phyloP scores from a whole-genome alignment of 495 filamentous ascomycete genomes.

The Daldinia loculata region DNA sequence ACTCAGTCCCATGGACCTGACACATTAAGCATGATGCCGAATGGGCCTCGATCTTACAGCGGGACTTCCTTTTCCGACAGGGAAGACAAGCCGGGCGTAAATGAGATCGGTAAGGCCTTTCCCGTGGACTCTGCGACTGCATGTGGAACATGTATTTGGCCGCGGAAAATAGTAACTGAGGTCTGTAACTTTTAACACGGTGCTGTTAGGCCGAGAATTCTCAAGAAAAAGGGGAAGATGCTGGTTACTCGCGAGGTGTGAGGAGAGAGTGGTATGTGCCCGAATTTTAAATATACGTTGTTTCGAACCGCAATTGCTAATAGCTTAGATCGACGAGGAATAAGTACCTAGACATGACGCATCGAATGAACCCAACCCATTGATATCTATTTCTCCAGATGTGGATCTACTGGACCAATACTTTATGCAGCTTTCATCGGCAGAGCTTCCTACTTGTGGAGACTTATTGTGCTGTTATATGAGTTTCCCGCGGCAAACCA shows the following conservation, averaged over 20 bases:
- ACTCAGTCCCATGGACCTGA: not conserved
- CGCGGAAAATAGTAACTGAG: not conserved
- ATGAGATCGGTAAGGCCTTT: slow-evolving; percentile 13
- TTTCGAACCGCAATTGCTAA: too few species aligned
- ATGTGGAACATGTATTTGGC: not conserved
- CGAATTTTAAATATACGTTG: not conserved
- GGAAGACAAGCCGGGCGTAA: slow-evolving; percentile 18
- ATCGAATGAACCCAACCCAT: not conserved
- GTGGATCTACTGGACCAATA: not conserved
- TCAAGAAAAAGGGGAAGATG: not conserved
- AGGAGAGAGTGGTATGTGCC: not conserved
- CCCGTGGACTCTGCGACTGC: not conserved
- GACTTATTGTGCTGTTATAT: not conserved
- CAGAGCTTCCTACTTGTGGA: not conserved
- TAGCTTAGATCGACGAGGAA: not conserved
- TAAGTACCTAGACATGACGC: too few species aligned
- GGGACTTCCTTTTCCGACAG: slow-evolving; percentile 23
- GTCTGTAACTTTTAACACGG: not conserved
- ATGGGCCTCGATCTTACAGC: slow-evolving; percentile 18
- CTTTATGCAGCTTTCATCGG: not conserved
- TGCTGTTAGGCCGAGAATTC: too few species aligned
- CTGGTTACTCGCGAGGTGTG: not conserved
- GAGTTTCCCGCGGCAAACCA: not conserved
- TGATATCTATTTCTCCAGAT: not conserved
- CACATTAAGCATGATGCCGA: not conserved